Conservation (phyloP, 2,329 filamentous ascomycete species). For the Fusarium graminum region DNA sequence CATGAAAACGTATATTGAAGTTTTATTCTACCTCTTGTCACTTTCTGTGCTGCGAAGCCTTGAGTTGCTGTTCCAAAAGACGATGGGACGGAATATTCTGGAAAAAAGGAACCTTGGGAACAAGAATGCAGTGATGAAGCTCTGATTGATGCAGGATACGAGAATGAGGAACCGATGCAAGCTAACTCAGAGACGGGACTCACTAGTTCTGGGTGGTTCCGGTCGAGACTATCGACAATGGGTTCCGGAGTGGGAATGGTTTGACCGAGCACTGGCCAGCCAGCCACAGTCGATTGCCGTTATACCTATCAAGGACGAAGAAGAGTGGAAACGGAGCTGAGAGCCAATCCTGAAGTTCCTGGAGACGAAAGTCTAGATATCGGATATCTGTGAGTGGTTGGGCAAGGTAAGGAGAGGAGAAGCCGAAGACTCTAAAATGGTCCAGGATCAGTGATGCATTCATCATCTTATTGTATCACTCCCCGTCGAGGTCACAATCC, state of each 20-base stretch:
- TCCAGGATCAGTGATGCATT: constrained; percentile 4
- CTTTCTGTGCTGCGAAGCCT: no score
- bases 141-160: not conserved
- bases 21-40: no score
- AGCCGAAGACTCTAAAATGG: constrained; percentile 11
- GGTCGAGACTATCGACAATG: constrained; percentile 5
- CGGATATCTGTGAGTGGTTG: not conserved
- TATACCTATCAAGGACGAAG: constrained; percentile 23
- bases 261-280: constrained; percentile 16
- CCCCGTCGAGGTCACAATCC: no score
- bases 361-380: constrained; percentile 15
- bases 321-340: constrained; percentile 8
- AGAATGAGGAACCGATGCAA: not conserved
- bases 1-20: no score
- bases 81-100: no score
- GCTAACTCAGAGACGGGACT: not conserved
- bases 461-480: no score
- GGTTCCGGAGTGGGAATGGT: constrained; percentile 39
- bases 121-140: not conserved
- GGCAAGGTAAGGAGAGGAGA: constrained; percentile 4
- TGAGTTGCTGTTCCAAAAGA: no score
- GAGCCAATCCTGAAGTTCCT: constrained; percentile 10
- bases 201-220: not conserved
- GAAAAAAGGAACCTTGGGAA: not conserved
- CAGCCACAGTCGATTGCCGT: constrained; percentile 33